A percentile compares a stretch with the other conserved stretches of the same genome.
Evolutionary conservation across 1,284 basidiomycete species (phyloP).

Genomic region (Chalciporus piperatoides): DNA sequence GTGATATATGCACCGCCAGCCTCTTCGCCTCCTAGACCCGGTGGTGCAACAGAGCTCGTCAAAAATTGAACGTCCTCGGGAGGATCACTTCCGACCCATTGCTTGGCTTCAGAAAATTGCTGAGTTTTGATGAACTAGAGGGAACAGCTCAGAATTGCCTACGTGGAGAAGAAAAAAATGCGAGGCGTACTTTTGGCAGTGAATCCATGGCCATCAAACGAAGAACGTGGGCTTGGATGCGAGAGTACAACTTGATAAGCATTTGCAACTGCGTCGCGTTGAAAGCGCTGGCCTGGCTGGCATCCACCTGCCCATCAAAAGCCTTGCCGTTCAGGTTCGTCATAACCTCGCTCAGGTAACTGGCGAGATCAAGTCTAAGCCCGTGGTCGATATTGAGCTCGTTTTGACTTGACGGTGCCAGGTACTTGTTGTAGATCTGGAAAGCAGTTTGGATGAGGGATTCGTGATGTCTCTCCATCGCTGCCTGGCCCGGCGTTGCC

Average conservation of each 20-base stretch:
- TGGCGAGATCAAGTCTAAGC: slow-evolving; percentile 89
- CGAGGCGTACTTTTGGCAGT: slow-evolving; percentile 76
- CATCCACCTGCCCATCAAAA: slow-evolving; percentile 74
- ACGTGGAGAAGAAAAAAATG: background rate
- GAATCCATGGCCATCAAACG: slow-evolving; percentile 97
- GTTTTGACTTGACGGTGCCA: slow-evolving; percentile 91
- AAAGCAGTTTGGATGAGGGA: slow-evolving; percentile 93
- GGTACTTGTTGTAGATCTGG: slow-evolving; percentile 91
- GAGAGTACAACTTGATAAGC: slow-evolving; percentile 91
- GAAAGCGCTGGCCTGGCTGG: slow-evolving; percentile 72
- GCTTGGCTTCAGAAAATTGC: slow-evolving; percentile 70
- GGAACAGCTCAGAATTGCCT: slow-evolving; percentile 3
- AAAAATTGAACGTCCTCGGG: slow-evolving; percentile 57
- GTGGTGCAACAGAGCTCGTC: slow-evolving; percentile 56
- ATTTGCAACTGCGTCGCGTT: slow-evolving; percentile 94
- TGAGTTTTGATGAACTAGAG: slow-evolving; percentile 79
- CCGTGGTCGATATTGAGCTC: slow-evolving; percentile 99
- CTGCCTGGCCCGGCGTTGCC: slow-evolving; percentile 70
- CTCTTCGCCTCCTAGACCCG: slow-evolving; percentile 65
- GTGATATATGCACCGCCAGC: slow-evolving; percentile 79
- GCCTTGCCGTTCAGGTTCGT: slow-evolving; percentile 70
- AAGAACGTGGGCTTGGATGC: slow-evolving; percentile 97
- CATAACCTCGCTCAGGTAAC: slow-evolving; percentile 88
- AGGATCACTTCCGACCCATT: slow-evolving; percentile 70
- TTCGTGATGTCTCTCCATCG: slow-evolving; percentile 98